Base-by-base conservation (phyloP, 2,329 filamentous ascomycete genomes). In the Penicillium sp. region DNA sequence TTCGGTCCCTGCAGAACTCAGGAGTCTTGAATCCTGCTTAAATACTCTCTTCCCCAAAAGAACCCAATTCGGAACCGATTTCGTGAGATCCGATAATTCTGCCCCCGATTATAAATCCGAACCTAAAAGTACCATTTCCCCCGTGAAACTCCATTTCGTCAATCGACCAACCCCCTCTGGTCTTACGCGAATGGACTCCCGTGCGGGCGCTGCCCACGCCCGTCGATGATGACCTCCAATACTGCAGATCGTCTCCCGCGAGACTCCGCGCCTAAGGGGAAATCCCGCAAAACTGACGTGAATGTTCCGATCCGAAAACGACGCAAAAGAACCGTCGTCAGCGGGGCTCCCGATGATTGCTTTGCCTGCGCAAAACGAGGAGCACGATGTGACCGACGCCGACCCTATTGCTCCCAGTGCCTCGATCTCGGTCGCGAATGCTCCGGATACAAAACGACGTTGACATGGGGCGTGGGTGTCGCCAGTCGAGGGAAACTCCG, bases 391-490 rank as follows among this genome's bases (percentile, higher is more conserved):
- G 92, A 97, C 73, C 84, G 92, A 61, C 84, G 89, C 66, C 82
- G 92, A 63, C 92, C 92, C 8, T 97, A 96, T 73, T 97, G 93
- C 75, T 90, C 90, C 37, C 91, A 90, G 72, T 99, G 92, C 71
- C 81, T 97, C 55, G 89, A 95, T 61, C 80, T 89, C 57, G 91
- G 90, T 57, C 90, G 89, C 68, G 90, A 95, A 66, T 97, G 92
- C 75, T 90, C 89, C 25, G 92, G 92, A 52, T 97, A 97, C 78
- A 95, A 95, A 75, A 97, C 92, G 13, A 91, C 92, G 61, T 79
- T 97, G 72, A 97, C 92, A 39, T 97, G 92, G 92, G 90, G 90
- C 35, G 89, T 96, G 40, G 92, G 92, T 43, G 92, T 97, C 51
- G 92, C 92, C 49, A 96, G 91, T 72, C 85, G 92, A 64, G 92